phyloP scores from a whole-genome alignment of 345 rosid genomes.

The Citrus trifoliata region DNA sequence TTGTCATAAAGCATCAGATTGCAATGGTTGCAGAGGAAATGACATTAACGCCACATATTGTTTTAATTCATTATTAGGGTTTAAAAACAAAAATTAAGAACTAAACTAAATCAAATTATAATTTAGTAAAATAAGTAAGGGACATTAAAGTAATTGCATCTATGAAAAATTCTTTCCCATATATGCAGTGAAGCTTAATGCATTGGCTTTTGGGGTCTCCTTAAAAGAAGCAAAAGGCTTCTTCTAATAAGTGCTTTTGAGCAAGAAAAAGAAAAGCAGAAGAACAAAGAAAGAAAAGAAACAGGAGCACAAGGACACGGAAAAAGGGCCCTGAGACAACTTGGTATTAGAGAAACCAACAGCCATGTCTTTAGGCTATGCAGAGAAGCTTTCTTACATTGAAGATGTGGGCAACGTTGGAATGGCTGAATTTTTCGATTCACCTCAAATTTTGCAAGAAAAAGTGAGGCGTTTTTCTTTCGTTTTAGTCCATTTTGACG shows the following conservation, averaged over 20 bases:
- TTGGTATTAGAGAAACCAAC: background rate
- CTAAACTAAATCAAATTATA: background rate
- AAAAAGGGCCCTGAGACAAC: background rate
- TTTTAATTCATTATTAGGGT: background rate
- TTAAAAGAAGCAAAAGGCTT: conserved; percentile 33
- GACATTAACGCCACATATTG: background rate
- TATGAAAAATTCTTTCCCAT: background rate
- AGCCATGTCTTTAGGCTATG: conserved; percentile 94
- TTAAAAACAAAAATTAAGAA: background rate
- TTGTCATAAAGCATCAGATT: background rate
- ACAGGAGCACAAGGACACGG: background rate
- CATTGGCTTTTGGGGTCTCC: conserved; percentile 37
- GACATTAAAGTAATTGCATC: conserved; percentile 5
- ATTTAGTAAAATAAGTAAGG: background rate
- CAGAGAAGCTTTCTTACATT: conserved; percentile 97
- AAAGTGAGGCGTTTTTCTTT: conserved; percentile 44
- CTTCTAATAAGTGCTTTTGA: conserved; percentile 7
- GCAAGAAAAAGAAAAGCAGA: conserved; percentile 3
- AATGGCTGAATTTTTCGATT: conserved; percentile 89
- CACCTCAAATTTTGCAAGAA: conserved; percentile 63
- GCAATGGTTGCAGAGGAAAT: background rate
- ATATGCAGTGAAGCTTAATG: conserved; percentile 7
- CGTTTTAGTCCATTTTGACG: background rate
- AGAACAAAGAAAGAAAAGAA: background rate
- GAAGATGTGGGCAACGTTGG: conserved; percentile 99